These are phyloP conservation scores for Aureobasidium sp. DNA, from an alignment of 2,329 filamentous ascomycete genomes.

Conservation along the genomic window DNA sequence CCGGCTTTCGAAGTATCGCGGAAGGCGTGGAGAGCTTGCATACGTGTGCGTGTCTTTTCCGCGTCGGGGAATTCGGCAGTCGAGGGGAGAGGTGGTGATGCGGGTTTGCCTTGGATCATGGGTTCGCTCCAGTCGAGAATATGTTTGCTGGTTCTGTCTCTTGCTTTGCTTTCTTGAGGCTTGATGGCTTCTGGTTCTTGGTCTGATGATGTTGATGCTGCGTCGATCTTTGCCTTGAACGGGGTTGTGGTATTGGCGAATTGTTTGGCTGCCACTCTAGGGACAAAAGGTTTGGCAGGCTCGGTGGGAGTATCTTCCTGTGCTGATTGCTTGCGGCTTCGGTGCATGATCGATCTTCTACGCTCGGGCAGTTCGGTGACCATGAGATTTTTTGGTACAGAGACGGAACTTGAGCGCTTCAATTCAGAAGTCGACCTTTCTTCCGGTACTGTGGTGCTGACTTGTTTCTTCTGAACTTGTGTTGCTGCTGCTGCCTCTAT, in stretches of 20 bases:
- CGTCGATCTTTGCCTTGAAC: neutral
- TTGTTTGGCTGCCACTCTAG: conserved; percentile 19
- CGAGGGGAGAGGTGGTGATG: conserved; percentile 6
- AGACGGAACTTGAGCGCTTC: neutral
- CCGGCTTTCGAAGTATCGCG: conserved; percentile 2
- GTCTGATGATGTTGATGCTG: neutral
- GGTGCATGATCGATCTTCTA: conserved; percentile 18
- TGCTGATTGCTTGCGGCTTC: conserved; percentile 5
- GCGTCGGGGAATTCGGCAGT: neutral
- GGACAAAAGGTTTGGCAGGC: conserved; percentile 8
- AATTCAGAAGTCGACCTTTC: neutral
- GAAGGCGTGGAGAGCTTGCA: conserved; percentile 12
- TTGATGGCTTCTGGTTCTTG: neutral
- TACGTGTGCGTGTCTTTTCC: conserved; percentile 13
- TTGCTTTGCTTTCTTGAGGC: neutral
- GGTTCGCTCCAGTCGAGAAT: conserved; percentile 19
- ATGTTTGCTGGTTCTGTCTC: conserved; percentile 10
- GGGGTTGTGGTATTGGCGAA: conserved; percentile 16
- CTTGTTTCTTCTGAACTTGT: neutral
- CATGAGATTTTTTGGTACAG: neutral
- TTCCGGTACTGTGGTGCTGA: neutral
- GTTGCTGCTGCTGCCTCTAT: neutral
- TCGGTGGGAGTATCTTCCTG: conserved; percentile 2
- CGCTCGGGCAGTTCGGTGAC: conserved; percentile 3
- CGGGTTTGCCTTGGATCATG: conserved; percentile 2